Base-by-base conservation (phyloP, 2,329 filamentous ascomycete species). In the Sporothrix pallida region DNA sequence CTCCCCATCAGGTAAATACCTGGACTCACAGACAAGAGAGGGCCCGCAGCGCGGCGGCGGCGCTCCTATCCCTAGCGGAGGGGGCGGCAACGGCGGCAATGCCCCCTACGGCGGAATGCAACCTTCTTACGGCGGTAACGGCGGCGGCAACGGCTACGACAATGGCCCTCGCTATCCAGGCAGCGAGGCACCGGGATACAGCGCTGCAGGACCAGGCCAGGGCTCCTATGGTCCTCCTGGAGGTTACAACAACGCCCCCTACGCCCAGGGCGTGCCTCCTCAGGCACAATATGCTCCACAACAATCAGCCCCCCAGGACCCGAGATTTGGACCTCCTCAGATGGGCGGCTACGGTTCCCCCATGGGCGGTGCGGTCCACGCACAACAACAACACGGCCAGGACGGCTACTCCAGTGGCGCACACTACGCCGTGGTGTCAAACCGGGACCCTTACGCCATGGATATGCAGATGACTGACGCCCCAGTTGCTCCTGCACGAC, bases 1-100 rank as follows among this genome's bases (percentile, higher is more conserved):
- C 87, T 86, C 85, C 80, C 84, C 84, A 80, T 79, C 83, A 89
- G 87, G 84, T 79, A 86, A 87, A 81, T 88, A 88, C 79, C 86
- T 86, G 81, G 85, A 87, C 79, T 88, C 87, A 15, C 73, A 74
- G 26, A 76, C 75, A 31, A 70, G 75, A 62, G 75, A 76, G 23
- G 72, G 70, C 48, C 71, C 73, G 31, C 73, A 74, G 26, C 75
- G 75, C 70, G 52, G 58, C 44, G 73, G 73, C 62, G 63, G 48
- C 71, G 37, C 9, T 83, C 60, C 54, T n/a, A 69, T 54, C 8
- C 48, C 67, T 52, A 15, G 26, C 26, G 65, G 65, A 37, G 67
- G 31, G 31, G 31, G 67, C 31, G 48, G 67, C 7, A 54, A 52
- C 67, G 58, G 58, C 48, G 50, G 62, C 9, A 56, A 58, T 9